Percentiles rank a stretch among this genome's conserved stretches.
Conservation (phyloP, 148 eudicot species). For the Arctostaphylos glauca region DNA sequence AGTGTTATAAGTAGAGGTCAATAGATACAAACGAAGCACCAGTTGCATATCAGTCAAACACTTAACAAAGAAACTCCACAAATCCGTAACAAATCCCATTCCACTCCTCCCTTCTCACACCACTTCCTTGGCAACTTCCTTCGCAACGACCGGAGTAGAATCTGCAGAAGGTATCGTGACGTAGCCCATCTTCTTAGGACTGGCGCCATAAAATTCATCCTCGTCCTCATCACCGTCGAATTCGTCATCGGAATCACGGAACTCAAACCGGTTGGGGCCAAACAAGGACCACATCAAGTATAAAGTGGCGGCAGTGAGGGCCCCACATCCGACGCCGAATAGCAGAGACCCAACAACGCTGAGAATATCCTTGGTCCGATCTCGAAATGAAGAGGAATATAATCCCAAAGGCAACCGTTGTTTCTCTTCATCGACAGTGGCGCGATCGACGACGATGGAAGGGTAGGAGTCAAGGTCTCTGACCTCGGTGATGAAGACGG, state of each 20-base stretch:
- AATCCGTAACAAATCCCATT: neutral
- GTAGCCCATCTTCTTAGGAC: slow-evolving; percentile 58
- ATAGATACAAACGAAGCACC: neutral
- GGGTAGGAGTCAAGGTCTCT: slow-evolving; percentile 15
- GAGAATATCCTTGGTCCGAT: slow-evolving; percentile 60
- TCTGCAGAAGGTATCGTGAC: slow-evolving; percentile 36
- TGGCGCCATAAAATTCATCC: slow-evolving; percentile 33
- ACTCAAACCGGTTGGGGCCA: slow-evolving; percentile 33
- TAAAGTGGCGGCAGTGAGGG: slow-evolving; percentile 67
- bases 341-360: slow-evolving; percentile 67
- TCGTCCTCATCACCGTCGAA: slow-evolving; percentile 26
- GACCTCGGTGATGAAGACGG: slow-evolving; percentile 43
- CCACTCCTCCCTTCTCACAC: slow-evolving; percentile 21
- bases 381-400: slow-evolving; percentile 42
- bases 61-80: neutral
- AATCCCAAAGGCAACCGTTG: slow-evolving; percentile 26
- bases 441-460: slow-evolving; percentile 17
- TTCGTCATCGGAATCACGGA: slow-evolving; percentile 30
- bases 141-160: neutral
- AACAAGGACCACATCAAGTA: slow-evolving; percentile 63
- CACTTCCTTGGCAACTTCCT: slow-evolving; percentile 24
- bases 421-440: slow-evolving; percentile 10
- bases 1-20: neutral
- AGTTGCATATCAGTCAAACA: neutral
- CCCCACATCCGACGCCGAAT: slow-evolving; percentile 86